Evolutionary conservation across 2,329 filamentous ascomycete species (phyloP), one percentile per base, ranked within the genome.

Genomic region (Knufia fluminis): DNA sequence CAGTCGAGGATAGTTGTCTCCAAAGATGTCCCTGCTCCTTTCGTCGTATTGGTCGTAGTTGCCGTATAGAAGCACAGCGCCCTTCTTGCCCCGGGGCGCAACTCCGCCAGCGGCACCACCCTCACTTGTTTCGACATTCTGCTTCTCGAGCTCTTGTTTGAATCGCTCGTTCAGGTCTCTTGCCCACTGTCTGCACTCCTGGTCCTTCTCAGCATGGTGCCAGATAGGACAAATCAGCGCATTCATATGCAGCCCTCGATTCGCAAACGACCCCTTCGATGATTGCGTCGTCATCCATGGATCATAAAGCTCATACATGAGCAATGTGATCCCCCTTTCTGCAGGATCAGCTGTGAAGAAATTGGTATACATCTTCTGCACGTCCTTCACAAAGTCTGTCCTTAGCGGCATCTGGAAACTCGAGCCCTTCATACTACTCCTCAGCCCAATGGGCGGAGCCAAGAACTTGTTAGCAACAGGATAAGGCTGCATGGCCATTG

Each of bases 181-280:
- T 16, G 70, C 71, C 58, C 70, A 71, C 2, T 59, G 55, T 0
- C 68, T 62, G 17, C 70, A 62, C 8, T 64, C 59, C 1, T 28
- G 26, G 51, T 75, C 72, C 19, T 67, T 62, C 4, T 53, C 57
- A 2, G 59, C 32, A 32, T 70, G 64, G 1, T 64, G 62, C 72
- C 72, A 75, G 9, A 65, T 62, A 24, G 71, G 62, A 4, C 59
- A 57, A 1, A 70, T 63, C 46, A 70, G 61, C 1, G 67, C 67
- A 42, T 75, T 72, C 52, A 71, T 71, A 32, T 71, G 70, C 4
- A 59, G 58, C 6, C 69, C 71, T 3, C 73, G 65, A 52, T 70
- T 72, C 2, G 71, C 68, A 49, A 72, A 73, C 0, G 73, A 68
- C 4, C 68, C 76, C 1, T 46, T 32, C n/a, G 26, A 33, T 12